These are phyloP conservation scores for Teratosphaeria destructans DNA, from an alignment of 2,329 filamentous ascomycete species.

Conservation along the genomic window DNA sequence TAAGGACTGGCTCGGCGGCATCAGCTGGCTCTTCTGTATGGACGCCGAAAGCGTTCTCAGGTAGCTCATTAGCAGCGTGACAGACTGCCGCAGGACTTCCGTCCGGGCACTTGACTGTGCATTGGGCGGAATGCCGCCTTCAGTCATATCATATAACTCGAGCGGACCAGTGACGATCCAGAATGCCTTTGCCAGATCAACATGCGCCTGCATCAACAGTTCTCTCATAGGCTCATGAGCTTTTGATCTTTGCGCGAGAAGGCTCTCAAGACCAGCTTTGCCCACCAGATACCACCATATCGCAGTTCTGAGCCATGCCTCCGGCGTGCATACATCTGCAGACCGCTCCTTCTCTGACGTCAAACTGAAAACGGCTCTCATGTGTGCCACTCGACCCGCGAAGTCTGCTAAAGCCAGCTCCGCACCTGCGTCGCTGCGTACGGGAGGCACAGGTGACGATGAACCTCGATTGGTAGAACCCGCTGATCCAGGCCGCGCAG, in stretches of 20 bases:
- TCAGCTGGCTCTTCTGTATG: slow-evolving; percentile 69
- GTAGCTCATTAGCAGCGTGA: slow-evolving; percentile 13
- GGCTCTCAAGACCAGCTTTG: slow-evolving; percentile 60
- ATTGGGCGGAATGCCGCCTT: slow-evolving; percentile 4
- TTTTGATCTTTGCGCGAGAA: slow-evolving; percentile 47
- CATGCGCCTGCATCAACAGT: slow-evolving; percentile 61
- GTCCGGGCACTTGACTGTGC: slow-evolving; percentile 1
- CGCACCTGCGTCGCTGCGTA: slow-evolving; percentile 31
- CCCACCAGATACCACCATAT: slow-evolving; percentile 89
- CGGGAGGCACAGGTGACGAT: slow-evolving; percentile 11
- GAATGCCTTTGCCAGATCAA: slow-evolving; percentile 74
- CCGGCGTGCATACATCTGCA: slow-evolving; percentile 49
- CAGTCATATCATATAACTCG: slow-evolving; percentile 9
- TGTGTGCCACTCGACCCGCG: slow-evolving; percentile 57
- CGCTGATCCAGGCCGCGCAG: slow-evolving; percentile 11
- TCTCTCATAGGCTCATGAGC: slow-evolving; percentile 36
- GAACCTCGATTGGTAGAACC: slow-evolving; percentile 14
- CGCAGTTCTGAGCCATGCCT: slow-evolving; percentile 54
- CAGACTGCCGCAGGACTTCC: slow-evolving; percentile 4
- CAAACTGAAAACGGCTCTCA: slow-evolving; percentile 65
- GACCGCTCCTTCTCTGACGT: slow-evolving; percentile 66
- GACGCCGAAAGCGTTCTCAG: slow-evolving; percentile 67
- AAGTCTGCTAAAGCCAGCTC: slow-evolving; percentile 64
- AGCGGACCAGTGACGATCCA: slow-evolving; percentile 55
- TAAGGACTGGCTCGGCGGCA: slow-evolving; percentile 55